Percentiles rank a stretch among this genome's conserved stretches.
Evolutionary conservation across 192 early-diverging fungal species (phyloP).

Genomic region (Umbelopsis ramanniana): DNA sequence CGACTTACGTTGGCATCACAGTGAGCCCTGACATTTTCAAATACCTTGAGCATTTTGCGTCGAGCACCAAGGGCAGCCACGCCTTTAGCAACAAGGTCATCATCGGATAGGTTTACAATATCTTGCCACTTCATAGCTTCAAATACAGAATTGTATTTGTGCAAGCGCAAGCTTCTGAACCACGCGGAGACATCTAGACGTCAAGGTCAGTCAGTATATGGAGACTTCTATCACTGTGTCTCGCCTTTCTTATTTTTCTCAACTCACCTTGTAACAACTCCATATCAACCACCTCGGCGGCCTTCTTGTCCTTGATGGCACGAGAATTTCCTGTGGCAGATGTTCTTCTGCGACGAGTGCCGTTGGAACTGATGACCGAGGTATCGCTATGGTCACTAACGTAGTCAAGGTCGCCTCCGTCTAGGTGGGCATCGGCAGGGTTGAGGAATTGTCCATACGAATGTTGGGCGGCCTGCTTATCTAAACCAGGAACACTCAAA

Average conservation of each 20-base stretch:
- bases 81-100: conserved; percentile 79
- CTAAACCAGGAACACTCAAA: conserved; percentile 41
- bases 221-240: too few relatives aligned
- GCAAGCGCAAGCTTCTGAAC: conserved; percentile 89
- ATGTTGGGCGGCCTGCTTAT: conserved; percentile 40
- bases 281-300: conserved; percentile 76
- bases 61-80: conserved; percentile 94
- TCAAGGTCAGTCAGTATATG: too few relatives aligned
- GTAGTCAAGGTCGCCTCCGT: conserved; percentile 31
- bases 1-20: conserved; percentile 42
- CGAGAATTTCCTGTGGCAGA: conserved; percentile 24
- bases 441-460: conserved; percentile 38
- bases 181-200: conserved; percentile 88
- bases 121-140: conserved; percentile 86
- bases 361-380: conserved; percentile 17
- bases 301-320: conserved; percentile 72
- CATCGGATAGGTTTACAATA: conserved; percentile 85
- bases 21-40: conserved; percentile 71
- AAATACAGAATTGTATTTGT: conserved; percentile 95
- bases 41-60: conserved; percentile 96
- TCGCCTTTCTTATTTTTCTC: too few relatives aligned
- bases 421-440: conserved; percentile 22
- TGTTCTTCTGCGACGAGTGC: conserved; percentile 19
- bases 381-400: conserved; percentile 40
- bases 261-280: conserved; percentile 68